phyloP scores from a whole-genome alignment of 2,329 filamentous ascomycete genomes.

The Thielaviopsis musarum region DNA sequence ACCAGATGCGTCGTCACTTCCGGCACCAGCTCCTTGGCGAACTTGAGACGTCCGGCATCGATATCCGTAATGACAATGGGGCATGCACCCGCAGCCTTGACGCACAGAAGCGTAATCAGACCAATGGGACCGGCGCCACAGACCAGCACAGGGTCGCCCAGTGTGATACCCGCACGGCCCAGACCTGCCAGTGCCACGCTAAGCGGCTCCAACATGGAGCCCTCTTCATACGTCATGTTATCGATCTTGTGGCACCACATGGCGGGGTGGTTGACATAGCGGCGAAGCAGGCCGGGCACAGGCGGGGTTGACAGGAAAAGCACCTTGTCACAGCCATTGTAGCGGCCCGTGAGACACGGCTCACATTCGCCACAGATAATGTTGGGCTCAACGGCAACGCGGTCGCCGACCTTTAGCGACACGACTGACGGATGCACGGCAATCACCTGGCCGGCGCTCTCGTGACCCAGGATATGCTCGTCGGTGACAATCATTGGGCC shows the following conservation, averaged over 20 bases:
- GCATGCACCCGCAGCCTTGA: constrained; percentile 70
- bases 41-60: constrained; percentile 66
- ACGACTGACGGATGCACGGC: constrained; percentile 69
- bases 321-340: constrained; percentile 84
- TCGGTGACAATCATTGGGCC: constrained; percentile 85
- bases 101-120: constrained; percentile 72
- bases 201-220: constrained; percentile 77
- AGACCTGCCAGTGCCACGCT: constrained; percentile 79
- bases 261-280: constrained; percentile 90
- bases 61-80: constrained; percentile 93
- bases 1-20: constrained; percentile 69
- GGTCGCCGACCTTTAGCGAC: constrained; percentile 65
- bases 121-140: constrained; percentile 93
- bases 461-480: constrained; percentile 86
- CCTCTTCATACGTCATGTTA: constrained; percentile 80
- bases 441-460: constrained; percentile 72
- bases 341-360: constrained; percentile 78
- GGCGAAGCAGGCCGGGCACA: constrained; percentile 66
- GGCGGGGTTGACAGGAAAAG: constrained; percentile 83
- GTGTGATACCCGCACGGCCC: constrained; percentile 60
- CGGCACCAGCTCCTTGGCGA: constrained; percentile 71
- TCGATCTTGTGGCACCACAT: constrained; percentile 95
- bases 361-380: constrained; percentile 84
- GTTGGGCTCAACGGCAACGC: constrained; percentile 87
- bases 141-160: constrained; percentile 77